phyloP scores from a whole-genome alignment of 371 early-diverging fungal genomes.

The Mortierella sp. region DNA sequence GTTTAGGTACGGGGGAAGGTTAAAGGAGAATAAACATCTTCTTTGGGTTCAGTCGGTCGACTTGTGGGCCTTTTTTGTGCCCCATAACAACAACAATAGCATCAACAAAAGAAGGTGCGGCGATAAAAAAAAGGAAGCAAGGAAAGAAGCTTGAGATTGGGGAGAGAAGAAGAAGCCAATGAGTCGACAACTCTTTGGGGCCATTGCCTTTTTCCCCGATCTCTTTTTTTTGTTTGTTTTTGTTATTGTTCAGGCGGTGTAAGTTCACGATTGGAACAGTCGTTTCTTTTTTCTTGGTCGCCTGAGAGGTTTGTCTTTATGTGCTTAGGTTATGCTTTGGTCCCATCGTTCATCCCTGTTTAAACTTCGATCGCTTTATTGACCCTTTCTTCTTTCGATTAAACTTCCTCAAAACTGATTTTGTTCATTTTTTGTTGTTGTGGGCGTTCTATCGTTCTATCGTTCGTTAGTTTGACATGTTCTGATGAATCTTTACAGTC shows the following conservation, averaged over 20 bases:
- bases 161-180: not conserved
- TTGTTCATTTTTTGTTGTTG: not conserved
- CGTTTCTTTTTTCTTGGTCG: not conserved
- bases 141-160: not conserved
- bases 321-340: not conserved
- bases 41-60: too few relatives aligned
- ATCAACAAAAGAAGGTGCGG: not conserved
- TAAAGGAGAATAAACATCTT: not conserved
- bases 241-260: not conserved
- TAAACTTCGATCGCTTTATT: not conserved
- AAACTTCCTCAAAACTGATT: not conserved
- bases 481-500: not conserved
- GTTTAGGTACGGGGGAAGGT: not conserved
- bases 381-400: not conserved
- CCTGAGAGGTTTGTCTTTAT: not conserved
- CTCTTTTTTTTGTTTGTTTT: not conserved
- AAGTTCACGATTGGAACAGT: not conserved
- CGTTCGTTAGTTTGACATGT: not conserved
- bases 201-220: not conserved
- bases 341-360: not conserved
- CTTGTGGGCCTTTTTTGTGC: not conserved
- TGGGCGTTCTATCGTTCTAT: not conserved
- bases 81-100: not conserved
- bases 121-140: not conserved
- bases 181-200: constrained; percentile 1